Evolutionary conservation across 805 yeast species (phyloP), one percentile per base, ranked within the genome.

Genomic region (Maudiozyma serrabonitensis): DNA sequence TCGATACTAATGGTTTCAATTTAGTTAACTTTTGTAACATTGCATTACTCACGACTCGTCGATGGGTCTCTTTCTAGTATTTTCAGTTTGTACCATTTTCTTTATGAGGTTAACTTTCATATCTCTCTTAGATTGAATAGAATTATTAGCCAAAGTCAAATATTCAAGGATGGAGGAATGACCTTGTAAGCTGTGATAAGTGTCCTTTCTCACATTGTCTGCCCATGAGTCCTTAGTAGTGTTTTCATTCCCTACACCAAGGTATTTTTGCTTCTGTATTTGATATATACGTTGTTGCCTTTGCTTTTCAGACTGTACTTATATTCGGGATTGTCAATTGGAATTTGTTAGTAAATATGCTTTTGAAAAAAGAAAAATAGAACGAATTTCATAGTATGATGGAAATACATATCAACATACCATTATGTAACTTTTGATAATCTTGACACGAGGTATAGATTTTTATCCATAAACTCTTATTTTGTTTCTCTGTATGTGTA

Each of bases 201-300:
- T 60, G 49, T 66, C 70, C 44, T 57, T 56, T 9, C 56, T 56
- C 6, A 64, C 60, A 56, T 84, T 86, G 6, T 75, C 65, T 52
- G 82, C 58, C 79, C 91, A 90, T 62, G 86, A 91, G 15, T 72
- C 72, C 46, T 82, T 71, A 0, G 83, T 71, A 0, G 95, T 88
- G 47, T 80, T 81, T 9, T 89, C 74, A 59, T 80, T 75, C 0
- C 96, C 96, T 1, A 90, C 64, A 1, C 95, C 95, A 21, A 83
- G 70, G 60, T 84, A 80, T 58, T 82, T 79, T 41, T 79, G 60
- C 57, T 80, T 81, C 46, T 79, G 69, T 32, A 71, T 75, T 45
- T 78, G 79, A 59, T 72, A 81, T 44, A 72, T 70, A 57, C 78
- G 83, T 52, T 73, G 73, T 41, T 81, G 85, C 54, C 84, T 70